Evolutionary conservation across 2,329 filamentous ascomycete species (phyloP).

Genomic region (Talaromyces amestolkiae): DNA sequence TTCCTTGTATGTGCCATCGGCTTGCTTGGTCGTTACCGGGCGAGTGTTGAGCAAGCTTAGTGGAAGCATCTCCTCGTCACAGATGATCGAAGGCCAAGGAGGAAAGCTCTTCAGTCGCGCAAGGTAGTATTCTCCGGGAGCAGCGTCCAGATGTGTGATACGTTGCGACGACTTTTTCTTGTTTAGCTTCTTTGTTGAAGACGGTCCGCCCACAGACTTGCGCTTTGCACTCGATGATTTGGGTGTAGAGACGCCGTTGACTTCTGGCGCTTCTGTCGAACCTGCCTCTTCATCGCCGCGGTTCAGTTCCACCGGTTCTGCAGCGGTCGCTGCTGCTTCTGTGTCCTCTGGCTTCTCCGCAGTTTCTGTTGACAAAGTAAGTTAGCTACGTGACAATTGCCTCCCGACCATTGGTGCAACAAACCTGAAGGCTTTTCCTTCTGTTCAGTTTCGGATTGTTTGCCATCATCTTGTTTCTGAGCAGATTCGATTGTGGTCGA

Average conservation of each 20-base stretch:
- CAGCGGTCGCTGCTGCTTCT: constrained; percentile 31
- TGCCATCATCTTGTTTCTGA: constrained; percentile 4
- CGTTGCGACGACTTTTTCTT: constrained; percentile 78
- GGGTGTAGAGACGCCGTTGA: constrained; percentile 50
- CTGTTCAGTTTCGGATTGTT: constrained; percentile 21
- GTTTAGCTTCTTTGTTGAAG: constrained; percentile 74
- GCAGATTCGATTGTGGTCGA: constrained; percentile 24
- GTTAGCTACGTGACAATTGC: constrained; percentile 3
- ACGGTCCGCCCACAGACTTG: constrained; percentile 67
- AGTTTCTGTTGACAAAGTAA: not conserved
- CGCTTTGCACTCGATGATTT: constrained; percentile 56
- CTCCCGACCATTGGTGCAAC: constrained; percentile 7
- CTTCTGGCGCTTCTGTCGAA: constrained; percentile 23
- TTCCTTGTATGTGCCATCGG: constrained; percentile 82
- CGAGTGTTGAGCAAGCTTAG: constrained; percentile 70
- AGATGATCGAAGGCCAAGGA: constrained; percentile 90
- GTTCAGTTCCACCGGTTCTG: constrained; percentile 26
- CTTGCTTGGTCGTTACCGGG: constrained; percentile 76
- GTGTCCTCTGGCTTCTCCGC: constrained; percentile 25
- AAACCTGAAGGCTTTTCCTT: constrained; percentile 34
- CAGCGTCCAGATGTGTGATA: constrained; percentile 70
- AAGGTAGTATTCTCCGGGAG: constrained; percentile 89
- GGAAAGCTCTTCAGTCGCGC: constrained; percentile 93
- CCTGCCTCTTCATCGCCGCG: constrained; percentile 18
- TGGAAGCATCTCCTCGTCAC: constrained; percentile 92